Evolutionary conservation across 768 basidiomycete species (phyloP).

Genomic region (Cyathus striatus): DNA sequence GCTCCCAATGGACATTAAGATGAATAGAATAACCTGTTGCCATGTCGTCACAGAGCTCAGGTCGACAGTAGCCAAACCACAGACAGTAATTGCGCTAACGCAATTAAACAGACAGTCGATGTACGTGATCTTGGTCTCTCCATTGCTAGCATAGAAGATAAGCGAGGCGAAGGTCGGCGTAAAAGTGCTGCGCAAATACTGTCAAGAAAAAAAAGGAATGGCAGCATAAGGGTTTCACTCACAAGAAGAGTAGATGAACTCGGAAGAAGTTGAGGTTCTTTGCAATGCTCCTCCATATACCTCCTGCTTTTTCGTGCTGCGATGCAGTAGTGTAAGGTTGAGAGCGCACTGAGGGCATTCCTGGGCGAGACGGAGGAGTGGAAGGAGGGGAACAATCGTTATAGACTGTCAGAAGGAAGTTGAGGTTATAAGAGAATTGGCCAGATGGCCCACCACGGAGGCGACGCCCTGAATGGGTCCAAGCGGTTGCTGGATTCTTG

Average conservation of each 20-base stretch:
- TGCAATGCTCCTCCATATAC: conserved; percentile 27
- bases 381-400: too few species aligned
- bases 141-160: conserved; percentile 84
- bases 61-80: conserved; percentile 69
- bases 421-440: too few species aligned
- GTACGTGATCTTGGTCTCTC: conserved; percentile 61
- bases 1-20: conserved; percentile 75
- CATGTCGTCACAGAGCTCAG: conserved; percentile 62
- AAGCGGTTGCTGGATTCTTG: too few species aligned
- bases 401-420: too few species aligned
- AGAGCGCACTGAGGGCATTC: conserved; percentile 13
- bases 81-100: conserved; percentile 74
- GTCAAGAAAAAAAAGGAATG: conserved; percentile 5
- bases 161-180: conserved; percentile 75
- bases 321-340: not conserved
- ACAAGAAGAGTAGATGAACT: conserved; percentile 60
- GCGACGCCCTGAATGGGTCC: too few species aligned
- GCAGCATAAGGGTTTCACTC: conserved; percentile 16
- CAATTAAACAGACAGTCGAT: conserved; percentile 77
- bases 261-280: conserved; percentile 66
- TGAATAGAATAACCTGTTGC: conserved; percentile 67
- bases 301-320: conserved; percentile 1
- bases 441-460: too few species aligned
- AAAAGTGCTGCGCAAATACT: conserved; percentile 47
- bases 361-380: not conserved